Base-by-base conservation (phyloP, 306 rosid genomes). In the Dryas drummondii region DNA sequence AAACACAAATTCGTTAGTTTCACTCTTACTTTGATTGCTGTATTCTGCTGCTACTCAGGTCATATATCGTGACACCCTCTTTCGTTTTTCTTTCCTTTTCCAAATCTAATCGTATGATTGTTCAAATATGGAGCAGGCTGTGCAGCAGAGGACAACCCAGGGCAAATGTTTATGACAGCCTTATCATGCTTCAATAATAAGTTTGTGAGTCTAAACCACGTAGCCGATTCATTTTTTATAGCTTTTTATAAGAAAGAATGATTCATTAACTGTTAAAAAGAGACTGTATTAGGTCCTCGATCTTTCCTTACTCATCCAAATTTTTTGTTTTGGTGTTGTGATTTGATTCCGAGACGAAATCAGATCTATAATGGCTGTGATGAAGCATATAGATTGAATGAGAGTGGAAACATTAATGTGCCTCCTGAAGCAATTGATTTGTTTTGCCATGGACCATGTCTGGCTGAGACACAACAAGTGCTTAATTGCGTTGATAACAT, bases 371-470 rank as follows among this genome's bases (percentile, higher is more conserved):
- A 15, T 51, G 86, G 82, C 53, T 91, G 94, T 68, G 60, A 79
- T 45, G 87, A 87, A 57, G 83, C 86, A 15, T 91, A 87, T 51
- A 86, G 97, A 81, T 81, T 91, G 79, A 88, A 86, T 57, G 88
- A 93, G 61, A 85, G 88, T 56, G 94, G 93, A 74, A 80, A 78
- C 75, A 66, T 91, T 37, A 80, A 83, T 10, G 75, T 89, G 16
- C 94, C 97, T 66, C 75, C 82, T 14, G 85, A 83, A 74, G 93
- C 84, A 15, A 65, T 75, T 72, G 86, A 82, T 71, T 32, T 77
- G 54, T 89, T 91, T 86, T 89, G 94, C 47, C 82, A 76, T 74
- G 91, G 91, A 75, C 93, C 94, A 7, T 91, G 97, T 81, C 71
- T 89, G 15, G 22, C 74, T 4, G 97, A 91, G 82, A 87, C 97